A percentile compares a stretch with the other conserved stretches of the same genome.
These are phyloP conservation scores for Quercus berberidifolia DNA, from an alignment of 306 rosid genomes.

Conservation along the genomic window DNA sequence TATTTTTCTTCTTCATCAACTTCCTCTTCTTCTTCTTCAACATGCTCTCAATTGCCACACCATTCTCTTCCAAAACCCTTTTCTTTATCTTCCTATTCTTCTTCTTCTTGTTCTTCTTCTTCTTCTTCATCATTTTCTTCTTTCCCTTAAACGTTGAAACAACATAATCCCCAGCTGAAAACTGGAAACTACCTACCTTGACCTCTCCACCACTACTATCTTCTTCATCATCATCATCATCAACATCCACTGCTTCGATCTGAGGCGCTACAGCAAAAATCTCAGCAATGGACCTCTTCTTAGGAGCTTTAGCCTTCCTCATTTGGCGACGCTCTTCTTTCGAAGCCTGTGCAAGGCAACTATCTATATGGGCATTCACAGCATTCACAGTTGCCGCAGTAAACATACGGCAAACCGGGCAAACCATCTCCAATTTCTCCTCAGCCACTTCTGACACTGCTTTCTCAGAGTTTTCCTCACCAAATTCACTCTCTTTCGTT, in stretches of 20 bases:
- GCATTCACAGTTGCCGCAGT: conserved; percentile 56
- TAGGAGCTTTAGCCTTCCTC: conserved; percentile 51
- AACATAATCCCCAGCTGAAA: conserved; percentile 11
- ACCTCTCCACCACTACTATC: conserved; percentile 12
- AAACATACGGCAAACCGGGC: conserved; percentile 69
- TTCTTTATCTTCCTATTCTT: conserved; percentile 30
- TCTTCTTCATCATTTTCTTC: conserved; percentile 29
- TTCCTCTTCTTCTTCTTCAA: conserved; percentile 34
- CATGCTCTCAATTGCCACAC: conserved; percentile 11
- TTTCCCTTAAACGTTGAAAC: conserved; percentile 24
- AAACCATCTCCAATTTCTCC: conserved; percentile 52
- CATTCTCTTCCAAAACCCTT: conserved; percentile 23
- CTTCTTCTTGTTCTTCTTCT: conserved; percentile 37
- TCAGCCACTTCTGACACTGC: not conserved
- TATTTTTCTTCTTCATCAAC: conserved; percentile 28
- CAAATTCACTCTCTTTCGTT: conserved; percentile 10
- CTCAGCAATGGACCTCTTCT: conserved; percentile 87
- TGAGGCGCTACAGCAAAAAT: conserved; percentile 83
- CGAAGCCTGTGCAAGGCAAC: conserved; percentile 51
- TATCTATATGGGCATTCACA: conserved; percentile 58
- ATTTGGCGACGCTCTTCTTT: conserved; percentile 37
- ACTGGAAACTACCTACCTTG: conserved; percentile 15
- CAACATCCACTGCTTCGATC: conserved; percentile 31
- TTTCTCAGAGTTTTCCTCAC: not conserved
- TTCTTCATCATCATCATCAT: conserved; percentile 22